phyloP scores from a whole-genome alignment of 768 basidiomycete genomes.

The Termitomyces sp. region DNA sequence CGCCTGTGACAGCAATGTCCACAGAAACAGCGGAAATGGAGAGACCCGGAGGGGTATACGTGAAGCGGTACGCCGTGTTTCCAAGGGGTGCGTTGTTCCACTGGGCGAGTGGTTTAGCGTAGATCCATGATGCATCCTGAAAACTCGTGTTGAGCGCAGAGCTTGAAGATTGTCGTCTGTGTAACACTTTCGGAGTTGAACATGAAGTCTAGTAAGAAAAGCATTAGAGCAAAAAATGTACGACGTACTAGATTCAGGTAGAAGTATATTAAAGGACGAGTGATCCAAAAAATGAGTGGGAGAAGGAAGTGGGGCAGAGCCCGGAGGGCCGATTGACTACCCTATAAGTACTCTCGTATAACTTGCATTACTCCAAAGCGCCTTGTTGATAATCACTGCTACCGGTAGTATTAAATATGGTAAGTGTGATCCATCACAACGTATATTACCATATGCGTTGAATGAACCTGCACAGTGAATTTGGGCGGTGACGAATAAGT shows the following conservation, averaged over 20 bases:
- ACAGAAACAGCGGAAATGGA: conserved; percentile 1
- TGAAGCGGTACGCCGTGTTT: conserved; percentile 5
- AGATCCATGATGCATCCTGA: conserved; percentile 9
- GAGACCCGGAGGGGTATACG: background rate
- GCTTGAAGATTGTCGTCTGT: background rate
- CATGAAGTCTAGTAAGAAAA: background rate
- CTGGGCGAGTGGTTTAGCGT: background rate
- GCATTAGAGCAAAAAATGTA: background rate
- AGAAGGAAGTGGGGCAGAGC: background rate
- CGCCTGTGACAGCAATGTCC: conserved; percentile 5
- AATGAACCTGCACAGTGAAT: too few species aligned
- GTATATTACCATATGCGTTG: too few species aligned
- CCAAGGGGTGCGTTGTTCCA: background rate
- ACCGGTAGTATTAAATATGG: too few species aligned
- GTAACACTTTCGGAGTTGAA: background rate
- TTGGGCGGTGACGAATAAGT: too few species aligned
- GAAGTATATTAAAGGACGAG: background rate
- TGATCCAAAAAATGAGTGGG: background rate
- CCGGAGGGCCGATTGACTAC: too few species aligned
- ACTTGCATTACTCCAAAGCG: too few species aligned
- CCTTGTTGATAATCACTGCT: too few species aligned
- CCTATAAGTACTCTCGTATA: too few species aligned
- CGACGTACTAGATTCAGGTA: background rate
- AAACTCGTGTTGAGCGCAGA: background rate
- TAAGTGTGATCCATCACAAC: too few species aligned